Percentiles rank a stretch among this genome's conserved stretches.
phyloP scores from a whole-genome alignment of 2,329 filamentous ascomycete species.

The Ophiostoma quercus region DNA sequence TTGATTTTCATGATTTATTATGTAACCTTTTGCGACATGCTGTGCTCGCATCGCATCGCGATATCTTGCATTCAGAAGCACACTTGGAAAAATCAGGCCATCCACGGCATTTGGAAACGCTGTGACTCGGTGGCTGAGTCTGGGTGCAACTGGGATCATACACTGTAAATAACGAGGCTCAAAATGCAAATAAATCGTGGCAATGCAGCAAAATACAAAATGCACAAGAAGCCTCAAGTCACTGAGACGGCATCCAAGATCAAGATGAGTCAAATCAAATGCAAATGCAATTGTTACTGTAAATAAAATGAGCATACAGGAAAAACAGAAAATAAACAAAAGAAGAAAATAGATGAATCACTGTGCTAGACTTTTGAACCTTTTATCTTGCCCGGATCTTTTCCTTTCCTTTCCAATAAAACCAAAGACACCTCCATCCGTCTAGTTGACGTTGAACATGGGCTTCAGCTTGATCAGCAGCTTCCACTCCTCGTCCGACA shows the following conservation, averaged over 20 bases:
- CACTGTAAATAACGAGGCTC: too few relatives aligned
- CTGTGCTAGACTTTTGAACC: slow-evolving; percentile 13
- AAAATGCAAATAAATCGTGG: too few relatives aligned
- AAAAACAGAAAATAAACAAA: background rate
- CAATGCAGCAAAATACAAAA: too few relatives aligned
- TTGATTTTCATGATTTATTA: background rate
- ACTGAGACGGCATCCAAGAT: too few relatives aligned
- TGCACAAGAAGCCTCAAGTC: too few relatives aligned
- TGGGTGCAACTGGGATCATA: too few relatives aligned
- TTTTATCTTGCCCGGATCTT: slow-evolving; percentile 4
- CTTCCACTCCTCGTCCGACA: slow-evolving; percentile 88
- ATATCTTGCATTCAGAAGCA: background rate
- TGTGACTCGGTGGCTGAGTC: too few relatives aligned
- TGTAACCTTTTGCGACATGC: background rate
- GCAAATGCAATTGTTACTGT: too few relatives aligned
- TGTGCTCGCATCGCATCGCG: background rate
- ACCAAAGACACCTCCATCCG: background rate
- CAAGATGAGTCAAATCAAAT: too few relatives aligned
- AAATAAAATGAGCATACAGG: background rate
- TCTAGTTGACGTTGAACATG: slow-evolving; percentile 76
- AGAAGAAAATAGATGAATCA: background rate
- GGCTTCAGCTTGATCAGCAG: slow-evolving; percentile 94
- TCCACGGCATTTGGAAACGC: background rate
- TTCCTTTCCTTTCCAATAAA: background rate
- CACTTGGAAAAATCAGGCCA: background rate